Percentiles rank a stretch among this genome's conserved stretches.
Evolutionary conservation across 2,329 filamentous ascomycete species (phyloP).

Genomic region (Fusarium haematococcum): DNA sequence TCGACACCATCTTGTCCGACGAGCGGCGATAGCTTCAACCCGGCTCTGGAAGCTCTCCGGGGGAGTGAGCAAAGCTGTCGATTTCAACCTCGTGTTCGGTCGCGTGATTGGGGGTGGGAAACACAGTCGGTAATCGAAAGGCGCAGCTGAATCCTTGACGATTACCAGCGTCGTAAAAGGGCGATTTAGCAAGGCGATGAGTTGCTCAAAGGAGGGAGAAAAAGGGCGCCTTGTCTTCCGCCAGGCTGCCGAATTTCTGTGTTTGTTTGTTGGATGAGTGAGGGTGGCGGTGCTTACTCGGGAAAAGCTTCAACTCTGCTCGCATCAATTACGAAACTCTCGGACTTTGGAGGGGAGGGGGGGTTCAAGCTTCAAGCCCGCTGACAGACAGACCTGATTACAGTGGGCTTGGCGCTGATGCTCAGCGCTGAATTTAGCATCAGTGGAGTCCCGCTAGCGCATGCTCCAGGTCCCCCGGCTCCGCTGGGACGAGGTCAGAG

Average conservation of each 20-base stretch:
- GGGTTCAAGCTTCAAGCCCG: not conserved
- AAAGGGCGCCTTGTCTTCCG: not conserved
- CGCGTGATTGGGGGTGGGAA: conserved; percentile 8
- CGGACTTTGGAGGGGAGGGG: not conserved
- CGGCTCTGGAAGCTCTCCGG: not conserved
- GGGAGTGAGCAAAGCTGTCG: not conserved
- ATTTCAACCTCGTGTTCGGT: conserved; percentile 1
- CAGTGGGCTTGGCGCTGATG: conserved; percentile 30
- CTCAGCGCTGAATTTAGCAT: conserved; percentile 32
- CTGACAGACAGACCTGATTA: conserved; percentile 18
- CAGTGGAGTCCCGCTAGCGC: conserved; percentile 4
- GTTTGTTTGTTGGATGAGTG: conserved; percentile 4
- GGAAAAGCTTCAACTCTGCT: not conserved
- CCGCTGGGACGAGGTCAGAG: not conserved
- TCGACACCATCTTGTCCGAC: conserved; percentile 62
- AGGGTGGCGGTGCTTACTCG: conserved; percentile 30
- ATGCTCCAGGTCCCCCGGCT: not conserved
- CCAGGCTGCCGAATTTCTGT: not conserved
- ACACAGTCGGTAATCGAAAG: not conserved
- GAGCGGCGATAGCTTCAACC: conserved; percentile 5
- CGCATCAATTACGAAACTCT: not conserved
- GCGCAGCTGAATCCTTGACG: not conserved
- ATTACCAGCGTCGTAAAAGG: not conserved
- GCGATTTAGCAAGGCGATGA: not conserved
- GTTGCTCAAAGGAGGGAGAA: not conserved